Base-by-base conservation (phyloP, 805 yeast species). In the Cyberlindnera japonica region DNA sequence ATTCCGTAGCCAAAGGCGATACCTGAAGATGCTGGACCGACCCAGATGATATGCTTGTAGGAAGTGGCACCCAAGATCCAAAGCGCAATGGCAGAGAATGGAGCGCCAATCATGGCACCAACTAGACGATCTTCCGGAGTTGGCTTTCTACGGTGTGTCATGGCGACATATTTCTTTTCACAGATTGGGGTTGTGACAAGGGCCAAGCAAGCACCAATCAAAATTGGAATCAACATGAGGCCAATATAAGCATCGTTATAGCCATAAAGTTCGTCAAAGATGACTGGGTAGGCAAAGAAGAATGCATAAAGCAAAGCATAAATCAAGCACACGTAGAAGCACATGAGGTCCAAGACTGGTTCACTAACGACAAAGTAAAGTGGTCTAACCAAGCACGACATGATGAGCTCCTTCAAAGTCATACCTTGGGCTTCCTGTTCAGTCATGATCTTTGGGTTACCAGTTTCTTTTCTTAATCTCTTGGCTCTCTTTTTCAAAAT, bases 241-340 rank as follows among this genome's bases (percentile, higher is more conserved):
- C 96, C 96, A 50, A 84, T 79, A 38, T 71, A 69, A 53, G 86
- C 85, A 61, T 87, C 95, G 50, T 81, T 71, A 63, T 71, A 88
- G 35, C 80, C 87, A 56, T 89, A 85, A 39, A 88, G 71, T 40
- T 80, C 83, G 40, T 72, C 74, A 61, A 89, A 89, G 38, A 89
- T 86, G 38, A 83, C 95, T 5, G 97, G 97, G 65, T 84, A 89
- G 1, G 97, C 96, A 66, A 88, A 89, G 79, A 89, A 89, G 70
- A 89, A 89, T 11, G 95, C 96, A 57, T 89, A 89, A 37, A 89
- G 70, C 59, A 89, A 71, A n/a, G 96, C 82, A 67, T 89, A 89
- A 61, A 89, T 87, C 59, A 89, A 72, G 49, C 95, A 89, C 45
- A 89, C 91, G 63, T 87, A 89, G 53, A 77, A 75, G 62, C 95